Evolutionary conservation across 2,329 filamentous ascomycete species (phyloP).

Genomic region (Gremmenia infestans): DNA sequence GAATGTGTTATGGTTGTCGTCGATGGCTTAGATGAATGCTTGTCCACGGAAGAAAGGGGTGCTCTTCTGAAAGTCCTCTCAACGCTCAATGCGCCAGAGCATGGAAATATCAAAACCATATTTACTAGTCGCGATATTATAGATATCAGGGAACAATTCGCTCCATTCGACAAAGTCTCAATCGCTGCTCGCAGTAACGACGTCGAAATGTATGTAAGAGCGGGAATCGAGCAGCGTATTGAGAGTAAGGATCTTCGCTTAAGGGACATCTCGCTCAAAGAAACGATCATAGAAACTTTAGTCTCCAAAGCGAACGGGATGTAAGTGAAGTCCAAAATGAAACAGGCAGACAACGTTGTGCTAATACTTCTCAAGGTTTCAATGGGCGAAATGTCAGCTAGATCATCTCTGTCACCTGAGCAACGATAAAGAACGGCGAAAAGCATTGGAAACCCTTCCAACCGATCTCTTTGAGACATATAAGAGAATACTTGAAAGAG

Average conservation of each 20-base stretch:
- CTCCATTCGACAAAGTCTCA: neutral
- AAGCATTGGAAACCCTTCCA: constrained; percentile 17
- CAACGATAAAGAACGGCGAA: constrained; percentile 2
- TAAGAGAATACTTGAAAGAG: constrained; percentile 19
- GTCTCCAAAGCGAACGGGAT: neutral
- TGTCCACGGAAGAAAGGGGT: neutral
- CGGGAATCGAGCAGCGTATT: constrained; percentile 17
- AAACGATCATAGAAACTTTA: neutral
- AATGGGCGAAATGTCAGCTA: constrained; percentile 28
- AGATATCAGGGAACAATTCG: constrained; percentile 7
- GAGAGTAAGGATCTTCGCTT: neutral
- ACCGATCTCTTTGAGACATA: constrained; percentile 22
- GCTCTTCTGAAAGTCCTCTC: neutral
- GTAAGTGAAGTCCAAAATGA: neutral
- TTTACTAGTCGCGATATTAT: constrained; percentile 2
- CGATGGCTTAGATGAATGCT: constrained; percentile 6
- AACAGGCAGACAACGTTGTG: neutral
- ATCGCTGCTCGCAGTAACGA: constrained; percentile 21
- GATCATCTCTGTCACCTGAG: constrained; percentile 9
- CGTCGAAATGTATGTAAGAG: constrained; percentile 17
- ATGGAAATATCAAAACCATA: neutral
- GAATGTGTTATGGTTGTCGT: constrained; percentile 2
- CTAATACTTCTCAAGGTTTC: constrained; percentile 19
- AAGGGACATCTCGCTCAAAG: neutral
- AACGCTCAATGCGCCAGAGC: neutral